A percentile compares a stretch with the other conserved stretches of the same genome.
These are phyloP conservation scores for Malassezia restricta DNA, from an alignment of 1,284 basidiomycete species.

Conservation along the genomic window DNA sequence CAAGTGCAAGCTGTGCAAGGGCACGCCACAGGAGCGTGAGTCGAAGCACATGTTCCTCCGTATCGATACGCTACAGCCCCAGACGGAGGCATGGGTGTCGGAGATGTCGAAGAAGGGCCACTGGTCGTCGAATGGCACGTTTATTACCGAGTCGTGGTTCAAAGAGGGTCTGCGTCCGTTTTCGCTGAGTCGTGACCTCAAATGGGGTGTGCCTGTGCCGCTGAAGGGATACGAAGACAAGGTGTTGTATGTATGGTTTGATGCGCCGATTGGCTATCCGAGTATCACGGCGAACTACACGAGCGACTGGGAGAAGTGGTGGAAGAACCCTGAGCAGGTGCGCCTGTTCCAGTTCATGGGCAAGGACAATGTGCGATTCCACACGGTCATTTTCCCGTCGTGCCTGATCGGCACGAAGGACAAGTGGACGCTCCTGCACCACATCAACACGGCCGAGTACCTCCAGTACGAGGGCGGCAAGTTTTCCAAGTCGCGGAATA, in stretches of 20 bases:
- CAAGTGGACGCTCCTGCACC: conserved; percentile 85
- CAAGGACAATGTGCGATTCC: conserved; percentile 74
- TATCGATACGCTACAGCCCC: conserved; percentile 70
- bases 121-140: conserved; percentile 85
- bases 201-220: conserved; percentile 92
- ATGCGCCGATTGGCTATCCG: conserved; percentile 92
- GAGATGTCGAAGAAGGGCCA: conserved; percentile 64
- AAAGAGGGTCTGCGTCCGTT: conserved; percentile 76
- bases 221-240: conserved; percentile 74
- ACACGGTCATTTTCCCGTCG: conserved; percentile 88
- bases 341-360: conserved; percentile 93
- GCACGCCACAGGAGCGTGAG: conserved; percentile 53
- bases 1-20: conserved; percentile 76
- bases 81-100: conserved; percentile 78
- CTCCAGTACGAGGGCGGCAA: conserved; percentile 98
- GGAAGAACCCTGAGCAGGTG: conserved; percentile 86
- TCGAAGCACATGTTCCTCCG: conserved; percentile 92
- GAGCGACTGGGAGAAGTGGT: conserved; percentile 90
- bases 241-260: conserved; percentile 90
- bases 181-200: conserved; percentile 83
- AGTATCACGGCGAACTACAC: conserved; percentile 96
- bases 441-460: conserved; percentile 92
- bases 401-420: conserved; percentile 79
- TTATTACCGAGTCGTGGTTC: conserved; percentile 81
- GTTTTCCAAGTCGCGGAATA: conserved; percentile 92